phyloP scores from a whole-genome alignment of 768 basidiomycete genomes.

The Strobilomyces echinocephalus region DNA sequence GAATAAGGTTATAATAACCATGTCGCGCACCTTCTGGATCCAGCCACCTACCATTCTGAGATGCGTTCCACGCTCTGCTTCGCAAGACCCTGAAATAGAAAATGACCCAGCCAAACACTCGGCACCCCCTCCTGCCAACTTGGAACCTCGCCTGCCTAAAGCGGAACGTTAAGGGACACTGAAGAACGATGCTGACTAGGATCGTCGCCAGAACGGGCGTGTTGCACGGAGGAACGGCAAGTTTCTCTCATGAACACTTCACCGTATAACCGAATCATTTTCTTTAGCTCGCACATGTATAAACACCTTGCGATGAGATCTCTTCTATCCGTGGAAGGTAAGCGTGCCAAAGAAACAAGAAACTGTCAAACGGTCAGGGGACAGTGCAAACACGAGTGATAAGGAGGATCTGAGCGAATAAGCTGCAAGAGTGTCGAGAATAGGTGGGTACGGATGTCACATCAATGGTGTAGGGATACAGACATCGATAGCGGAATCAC shows the following conservation, averaged over 20 bases:
- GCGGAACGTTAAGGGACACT: not conserved
- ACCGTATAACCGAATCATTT: not conserved
- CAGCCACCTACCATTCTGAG: constrained; percentile 12
- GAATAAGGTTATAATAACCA: constrained; percentile 5
- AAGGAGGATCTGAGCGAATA: constrained; percentile 15
- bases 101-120: not conserved
- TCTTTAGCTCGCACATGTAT: constrained; percentile 4
- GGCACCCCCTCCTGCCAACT: not conserved
- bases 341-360: not conserved
- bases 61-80: not conserved
- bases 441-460: constrained; percentile 19
- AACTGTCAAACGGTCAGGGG: constrained; percentile 3
- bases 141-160: not conserved
- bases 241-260: not conserved
- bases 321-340: constrained; percentile 3
- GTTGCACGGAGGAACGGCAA: not conserved
- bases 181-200: not conserved
- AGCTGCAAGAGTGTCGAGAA: constrained; percentile 11
- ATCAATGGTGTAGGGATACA: constrained; percentile 25
- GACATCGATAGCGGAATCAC: constrained; percentile 17
- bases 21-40: not conserved
- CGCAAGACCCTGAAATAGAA: constrained; percentile 2
- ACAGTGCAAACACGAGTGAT: constrained; percentile 8
- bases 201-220: not conserved
- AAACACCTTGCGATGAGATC: constrained; percentile 5